A percentile compares a stretch with the other conserved stretches of the same genome.
Conservation (phyloP, 1,139 yeast species). For the Diutina scorzettiae region DNA sequence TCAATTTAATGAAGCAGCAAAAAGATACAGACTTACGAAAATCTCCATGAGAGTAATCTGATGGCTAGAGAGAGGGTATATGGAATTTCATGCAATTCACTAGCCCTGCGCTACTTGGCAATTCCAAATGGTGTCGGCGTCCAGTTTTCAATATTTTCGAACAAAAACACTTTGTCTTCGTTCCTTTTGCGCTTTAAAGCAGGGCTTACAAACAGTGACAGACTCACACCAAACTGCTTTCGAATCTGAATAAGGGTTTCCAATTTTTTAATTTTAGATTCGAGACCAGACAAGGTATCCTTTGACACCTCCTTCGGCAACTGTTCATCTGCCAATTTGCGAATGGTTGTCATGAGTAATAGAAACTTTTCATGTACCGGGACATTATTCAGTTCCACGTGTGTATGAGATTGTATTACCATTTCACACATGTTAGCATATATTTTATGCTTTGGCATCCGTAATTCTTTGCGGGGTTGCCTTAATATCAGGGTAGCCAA, state of each 20-base stretch:
- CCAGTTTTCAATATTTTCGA: conserved; percentile 2
- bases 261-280: neutral
- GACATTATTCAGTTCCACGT: neutral
- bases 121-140: conserved; percentile 1
- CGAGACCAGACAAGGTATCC: neutral
- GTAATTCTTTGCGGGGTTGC: neutral
- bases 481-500: neutral
- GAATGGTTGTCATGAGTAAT: neutral
- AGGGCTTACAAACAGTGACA: neutral
- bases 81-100: no score
- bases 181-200: neutral
- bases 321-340: neutral
- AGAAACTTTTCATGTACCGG: conserved; percentile 1
- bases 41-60: no score
- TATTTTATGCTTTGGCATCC: neutral
- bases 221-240: neutral
- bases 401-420: neutral
- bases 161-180: neutral
- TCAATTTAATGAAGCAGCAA: no score
- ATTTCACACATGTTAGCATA: neutral
- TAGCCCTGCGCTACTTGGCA: neutral
- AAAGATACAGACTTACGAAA: no score
- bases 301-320: neutral
- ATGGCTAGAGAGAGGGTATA: no score
- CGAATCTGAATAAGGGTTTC: neutral